Conservation (phyloP, 2,329 filamentous ascomycete species). For the Akanthomyces muscarius region DNA sequence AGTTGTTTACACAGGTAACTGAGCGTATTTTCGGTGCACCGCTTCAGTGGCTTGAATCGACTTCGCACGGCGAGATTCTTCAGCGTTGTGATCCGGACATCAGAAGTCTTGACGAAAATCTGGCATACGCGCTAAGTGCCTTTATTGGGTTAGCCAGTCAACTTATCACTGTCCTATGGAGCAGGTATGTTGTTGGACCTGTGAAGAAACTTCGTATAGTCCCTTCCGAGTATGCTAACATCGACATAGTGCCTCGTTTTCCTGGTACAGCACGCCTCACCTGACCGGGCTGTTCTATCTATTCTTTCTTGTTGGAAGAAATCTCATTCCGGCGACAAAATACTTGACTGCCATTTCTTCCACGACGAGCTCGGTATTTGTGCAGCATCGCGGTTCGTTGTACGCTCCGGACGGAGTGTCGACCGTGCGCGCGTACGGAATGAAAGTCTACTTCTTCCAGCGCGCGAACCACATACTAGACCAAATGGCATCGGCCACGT, state of each 20-base stretch:
- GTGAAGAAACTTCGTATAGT: too few species aligned
- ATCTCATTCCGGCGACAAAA: constrained; percentile 60
- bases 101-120: neutral
- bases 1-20: neutral
- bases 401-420: constrained; percentile 58
- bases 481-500: constrained; percentile 56
- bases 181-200: neutral
- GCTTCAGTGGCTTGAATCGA: constrained; percentile 2
- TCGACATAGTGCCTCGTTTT: constrained; percentile 43
- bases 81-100: neutral
- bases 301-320: constrained; percentile 48
- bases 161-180: neutral
- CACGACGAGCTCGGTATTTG: constrained; percentile 64
- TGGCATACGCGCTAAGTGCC: neutral
- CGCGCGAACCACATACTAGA: constrained; percentile 42
- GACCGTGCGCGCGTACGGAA: constrained; percentile 67
- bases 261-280: constrained; percentile 56
- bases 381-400: constrained; percentile 62
- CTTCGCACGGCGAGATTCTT: constrained; percentile 3
- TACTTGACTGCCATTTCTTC: constrained; percentile 67
- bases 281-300: constrained; percentile 50
- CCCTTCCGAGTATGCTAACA: too few species aligned
- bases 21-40: constrained; percentile 2
- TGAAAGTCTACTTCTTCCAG: constrained; percentile 57
- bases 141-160: neutral